Conservation (phyloP, 1,284 basidiomycete species). For the Ganoderma leucocontextum region DNA sequence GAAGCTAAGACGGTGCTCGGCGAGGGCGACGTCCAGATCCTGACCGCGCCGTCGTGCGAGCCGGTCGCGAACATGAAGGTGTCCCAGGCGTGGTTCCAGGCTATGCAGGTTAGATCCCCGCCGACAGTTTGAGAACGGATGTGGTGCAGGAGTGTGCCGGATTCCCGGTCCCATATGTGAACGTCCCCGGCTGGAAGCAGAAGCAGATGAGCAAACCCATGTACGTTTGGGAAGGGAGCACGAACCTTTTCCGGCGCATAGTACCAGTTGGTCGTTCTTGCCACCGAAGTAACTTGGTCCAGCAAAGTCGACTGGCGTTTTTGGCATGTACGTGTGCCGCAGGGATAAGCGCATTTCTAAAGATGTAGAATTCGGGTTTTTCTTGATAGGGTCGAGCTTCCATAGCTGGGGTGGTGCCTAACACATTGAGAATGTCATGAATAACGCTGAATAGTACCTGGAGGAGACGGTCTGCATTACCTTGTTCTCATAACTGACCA, state of each 20-base stretch:
- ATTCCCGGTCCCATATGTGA: slow-evolving; percentile 86
- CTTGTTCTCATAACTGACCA: slow-evolving; percentile 80
- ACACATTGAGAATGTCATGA: slow-evolving; percentile 16
- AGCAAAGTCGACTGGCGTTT: slow-evolving; percentile 72
- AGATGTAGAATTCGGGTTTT: slow-evolving; percentile 28
- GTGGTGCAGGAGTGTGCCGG: slow-evolving; percentile 70
- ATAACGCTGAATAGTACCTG: slow-evolving; percentile 10
- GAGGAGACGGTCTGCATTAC: slow-evolving; percentile 43
- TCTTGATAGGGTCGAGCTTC: slow-evolving; percentile 72
- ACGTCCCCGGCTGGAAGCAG: slow-evolving; percentile 69
- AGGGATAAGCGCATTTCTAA: slow-evolving; percentile 55
- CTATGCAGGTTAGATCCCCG: slow-evolving; percentile 78
- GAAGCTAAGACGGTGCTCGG: slow-evolving; percentile 18
- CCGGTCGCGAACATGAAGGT: slow-evolving; percentile 84
- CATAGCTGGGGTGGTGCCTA: slow-evolving; percentile 84
- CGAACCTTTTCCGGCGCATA: slow-evolving; percentile 79
- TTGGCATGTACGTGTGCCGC: slow-evolving; percentile 78
- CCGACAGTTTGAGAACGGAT: slow-evolving; percentile 65
- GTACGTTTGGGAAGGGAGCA: not conserved
- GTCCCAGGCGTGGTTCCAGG: slow-evolving; percentile 76
- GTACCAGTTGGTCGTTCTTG: slow-evolving; percentile 75
- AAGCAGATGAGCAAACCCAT: not conserved
- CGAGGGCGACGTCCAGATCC: slow-evolving; percentile 66
- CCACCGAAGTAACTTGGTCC: slow-evolving; percentile 85
- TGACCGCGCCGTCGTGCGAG: slow-evolving; percentile 75